A percentile compares a stretch with the other conserved stretches of the same genome.
Conservation (phyloP, 208 protist species). For the Wallacemonas collosoma region DNA sequence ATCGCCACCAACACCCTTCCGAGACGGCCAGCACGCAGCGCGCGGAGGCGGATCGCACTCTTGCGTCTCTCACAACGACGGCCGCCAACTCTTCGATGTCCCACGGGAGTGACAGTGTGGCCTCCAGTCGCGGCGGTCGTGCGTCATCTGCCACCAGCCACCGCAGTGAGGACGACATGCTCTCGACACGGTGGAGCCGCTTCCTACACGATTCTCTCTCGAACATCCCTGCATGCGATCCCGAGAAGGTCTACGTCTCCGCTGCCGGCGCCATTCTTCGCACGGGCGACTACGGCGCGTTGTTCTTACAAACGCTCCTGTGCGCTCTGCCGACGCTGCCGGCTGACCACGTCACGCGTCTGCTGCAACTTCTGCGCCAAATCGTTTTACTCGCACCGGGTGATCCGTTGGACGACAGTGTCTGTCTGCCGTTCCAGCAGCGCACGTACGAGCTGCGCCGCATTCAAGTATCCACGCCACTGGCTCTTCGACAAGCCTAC, state of each 20-base stretch:
- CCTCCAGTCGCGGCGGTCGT: too few species aligned
- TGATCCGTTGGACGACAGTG: constrained; percentile 45
- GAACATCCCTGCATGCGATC: neutral
- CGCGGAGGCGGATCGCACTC: too few species aligned
- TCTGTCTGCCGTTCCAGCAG: constrained; percentile 26
- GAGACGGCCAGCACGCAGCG: too few species aligned
- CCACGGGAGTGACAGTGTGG: too few species aligned
- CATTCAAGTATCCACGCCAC: constrained; percentile 27
- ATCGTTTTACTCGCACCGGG: constrained; percentile 34
- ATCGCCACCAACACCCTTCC: too few species aligned
- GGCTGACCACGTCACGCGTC: constrained; percentile 15
- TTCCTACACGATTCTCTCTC: constrained; percentile 18
- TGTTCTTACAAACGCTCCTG: constrained; percentile 41
- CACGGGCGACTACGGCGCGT: constrained; percentile 36
- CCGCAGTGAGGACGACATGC: constrained; percentile 12
- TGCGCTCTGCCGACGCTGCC: constrained; percentile 30
- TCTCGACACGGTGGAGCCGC: constrained; percentile 21
- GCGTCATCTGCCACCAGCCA: too few species aligned
- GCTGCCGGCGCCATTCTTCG: constrained; percentile 46
- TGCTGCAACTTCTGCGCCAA: constrained; percentile 49
- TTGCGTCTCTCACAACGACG: too few species aligned
- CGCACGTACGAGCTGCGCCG: constrained; percentile 28
- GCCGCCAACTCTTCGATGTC: too few species aligned
- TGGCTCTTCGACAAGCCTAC: constrained; percentile 32
- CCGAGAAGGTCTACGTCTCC: constrained; percentile 34